Percentiles rank a stretch among this genome's conserved stretches.
Conservation (phyloP, 129 eudicot genomes). For the Artemisia argyi region DNA sequence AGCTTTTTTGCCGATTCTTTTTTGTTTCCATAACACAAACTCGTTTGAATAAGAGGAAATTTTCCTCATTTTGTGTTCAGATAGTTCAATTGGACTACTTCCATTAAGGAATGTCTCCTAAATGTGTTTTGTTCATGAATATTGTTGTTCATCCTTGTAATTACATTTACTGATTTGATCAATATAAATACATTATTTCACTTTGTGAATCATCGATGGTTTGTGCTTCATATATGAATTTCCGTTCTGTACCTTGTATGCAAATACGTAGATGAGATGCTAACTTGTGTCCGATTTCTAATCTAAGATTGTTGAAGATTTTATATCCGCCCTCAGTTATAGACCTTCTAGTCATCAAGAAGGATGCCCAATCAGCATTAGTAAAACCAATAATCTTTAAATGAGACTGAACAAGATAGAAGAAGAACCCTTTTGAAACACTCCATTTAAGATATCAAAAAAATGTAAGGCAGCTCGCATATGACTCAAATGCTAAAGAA, state of each 20-base stretch:
- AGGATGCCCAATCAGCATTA: too few species aligned
- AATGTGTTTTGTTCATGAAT: slow-evolving; percentile 5
- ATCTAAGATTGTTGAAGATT: too few species aligned
- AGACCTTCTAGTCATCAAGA: too few species aligned
- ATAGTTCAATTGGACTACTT: background rate
- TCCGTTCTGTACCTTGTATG: background rate
- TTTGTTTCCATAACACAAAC: background rate
- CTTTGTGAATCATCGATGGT: background rate
- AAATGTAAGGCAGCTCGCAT: too few species aligned
- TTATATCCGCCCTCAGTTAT: too few species aligned
- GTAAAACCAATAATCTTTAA: too few species aligned
- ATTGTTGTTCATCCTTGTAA: slow-evolving; percentile 13
- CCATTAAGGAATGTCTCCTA: background rate
- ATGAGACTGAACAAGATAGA: too few species aligned
- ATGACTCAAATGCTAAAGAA: too few species aligned
- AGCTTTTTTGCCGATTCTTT: slow-evolving; percentile 13
- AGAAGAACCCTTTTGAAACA: too few species aligned
- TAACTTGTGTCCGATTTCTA: background rate
- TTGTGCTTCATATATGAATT: background rate
- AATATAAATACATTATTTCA: slow-evolving; percentile 2
- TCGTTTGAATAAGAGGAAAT: slow-evolving; percentile 43
- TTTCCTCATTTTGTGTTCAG: slow-evolving; percentile 26
- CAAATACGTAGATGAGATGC: too few species aligned
- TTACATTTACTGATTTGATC: slow-evolving; percentile 18
- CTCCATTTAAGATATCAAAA: too few species aligned